Evolutionary conservation across 2,329 filamentous ascomycete genomes (phyloP), one percentile per base, ranked within the genome.

Genomic region (Fusarium fujikuroi): DNA sequence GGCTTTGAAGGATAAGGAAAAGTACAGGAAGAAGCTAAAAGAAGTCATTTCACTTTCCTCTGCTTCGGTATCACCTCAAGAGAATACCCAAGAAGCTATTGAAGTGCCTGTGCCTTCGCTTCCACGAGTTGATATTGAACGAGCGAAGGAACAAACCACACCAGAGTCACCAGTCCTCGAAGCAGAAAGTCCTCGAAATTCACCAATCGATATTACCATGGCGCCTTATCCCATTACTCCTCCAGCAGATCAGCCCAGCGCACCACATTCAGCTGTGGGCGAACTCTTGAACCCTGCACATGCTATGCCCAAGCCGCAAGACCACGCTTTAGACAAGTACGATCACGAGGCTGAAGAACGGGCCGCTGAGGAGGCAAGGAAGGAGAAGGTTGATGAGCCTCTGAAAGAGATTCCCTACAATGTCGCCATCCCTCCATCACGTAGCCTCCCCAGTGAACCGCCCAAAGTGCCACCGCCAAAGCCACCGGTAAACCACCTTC

Each of bases 1-100:
- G 59, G 91, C 95, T 2, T 83, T 97, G 73, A 97, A 97, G 80
- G 96, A 98, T 76, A 98, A 98, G 83, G 95, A 98, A 75, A 92
- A 92, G 76, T 98, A 98, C 80, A 91, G 93, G 77, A 95, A 92
- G 81, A 97, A 96, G 82, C 81, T 97, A 47, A 97, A 97, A 82
- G 95, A 98, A 63, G 82, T 89, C 14, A 81, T 91, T 77, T 81
- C 86, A 0, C 79, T 82, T 49, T 80, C 82, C 7, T 80, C 82
- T 16, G 74, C 81, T 8, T 76, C 82, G 6, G 77, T 71, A 28
- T 70, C 79, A 6, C 76, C 79, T n/a, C 70, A 65, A 60, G 69
- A 69, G 25, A 60, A 56, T 21, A 68, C 70, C 23, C 66, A 68
- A 30, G 46, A 66, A 30, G 28, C 53, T 12, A 40, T 63, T 60